phyloP scores from a whole-genome alignment of 1,284 basidiomycete genomes.

The Ganoderma resinaceum region DNA sequence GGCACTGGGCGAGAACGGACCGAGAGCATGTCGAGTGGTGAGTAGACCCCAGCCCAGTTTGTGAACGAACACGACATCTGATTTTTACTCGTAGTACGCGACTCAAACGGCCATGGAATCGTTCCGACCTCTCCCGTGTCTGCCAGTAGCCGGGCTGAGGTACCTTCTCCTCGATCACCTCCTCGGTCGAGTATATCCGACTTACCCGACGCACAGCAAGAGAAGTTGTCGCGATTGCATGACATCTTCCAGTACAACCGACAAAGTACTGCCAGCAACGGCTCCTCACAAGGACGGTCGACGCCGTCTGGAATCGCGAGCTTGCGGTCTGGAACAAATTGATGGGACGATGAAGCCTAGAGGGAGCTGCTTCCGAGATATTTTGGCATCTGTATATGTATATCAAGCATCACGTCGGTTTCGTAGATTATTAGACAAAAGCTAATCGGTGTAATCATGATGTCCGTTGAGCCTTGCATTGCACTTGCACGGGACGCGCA shows the following conservation, averaged over 20 bases:
- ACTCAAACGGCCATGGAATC: constrained; percentile 26
- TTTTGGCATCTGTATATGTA: constrained; percentile 34
- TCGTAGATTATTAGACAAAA: constrained; percentile 29
- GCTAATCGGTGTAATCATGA: constrained; percentile 30
- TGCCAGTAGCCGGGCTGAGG: constrained; percentile 30
- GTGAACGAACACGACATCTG: background rate
- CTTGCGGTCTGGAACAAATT: constrained; percentile 30
- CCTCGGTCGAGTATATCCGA: constrained; percentile 43
- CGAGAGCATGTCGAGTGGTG: constrained; percentile 30
- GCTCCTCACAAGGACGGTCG: constrained; percentile 56
- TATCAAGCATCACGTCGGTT: constrained; percentile 33
- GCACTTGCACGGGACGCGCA: too few species aligned
- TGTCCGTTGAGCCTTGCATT: background rate
- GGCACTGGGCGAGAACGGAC: constrained; percentile 36
- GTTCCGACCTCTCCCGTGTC: constrained; percentile 29
- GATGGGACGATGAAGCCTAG: constrained; percentile 13
- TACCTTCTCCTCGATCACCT: constrained; percentile 42
- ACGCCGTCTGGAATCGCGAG: constrained; percentile 24
- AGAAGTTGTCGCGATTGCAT: constrained; percentile 76
- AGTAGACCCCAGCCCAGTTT: constrained; percentile 14
- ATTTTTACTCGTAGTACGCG: constrained; percentile 19
- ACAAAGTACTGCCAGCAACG: constrained; percentile 69
- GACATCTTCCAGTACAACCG: constrained; percentile 80
- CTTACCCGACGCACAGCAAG: constrained; percentile 47
- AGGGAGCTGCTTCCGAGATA: constrained; percentile 20